These are phyloP conservation scores for Sporothrix euskadiensis DNA, from an alignment of 2,329 filamentous ascomycete genomes.

Conservation along the genomic window DNA sequence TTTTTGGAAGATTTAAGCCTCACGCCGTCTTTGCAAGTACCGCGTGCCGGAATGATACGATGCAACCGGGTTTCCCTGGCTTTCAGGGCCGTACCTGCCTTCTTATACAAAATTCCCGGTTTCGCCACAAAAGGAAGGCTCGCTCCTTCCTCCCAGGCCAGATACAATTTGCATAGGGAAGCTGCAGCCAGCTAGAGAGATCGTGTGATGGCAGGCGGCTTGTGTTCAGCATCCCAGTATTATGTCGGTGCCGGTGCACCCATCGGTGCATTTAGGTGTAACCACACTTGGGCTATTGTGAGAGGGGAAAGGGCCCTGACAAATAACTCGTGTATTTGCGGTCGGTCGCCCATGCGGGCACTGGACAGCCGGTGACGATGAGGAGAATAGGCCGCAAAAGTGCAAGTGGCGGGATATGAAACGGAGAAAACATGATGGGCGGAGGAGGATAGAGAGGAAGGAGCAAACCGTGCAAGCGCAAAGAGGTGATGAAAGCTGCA, in stretches of 20 bases:
- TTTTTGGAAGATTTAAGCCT: not conserved
- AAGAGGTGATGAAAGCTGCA: constrained; percentile 15
- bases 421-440: not conserved
- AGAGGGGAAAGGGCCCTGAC: not conserved
- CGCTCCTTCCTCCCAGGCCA: not conserved
- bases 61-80: not conserved
- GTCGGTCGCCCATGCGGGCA: not conserved
- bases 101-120: not conserved
- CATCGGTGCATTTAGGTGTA: constrained; percentile 12
- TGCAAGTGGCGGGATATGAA: not conserved
- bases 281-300: not conserved
- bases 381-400: not conserved
- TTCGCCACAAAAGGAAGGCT: not conserved
- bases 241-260: constrained; percentile 4
- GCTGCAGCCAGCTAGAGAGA: not conserved
- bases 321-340: constrained; percentile 7
- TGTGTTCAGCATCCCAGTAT: constrained; percentile 5
- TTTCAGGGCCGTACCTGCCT: not conserved
- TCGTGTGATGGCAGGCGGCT: not conserved
- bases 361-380: not conserved
- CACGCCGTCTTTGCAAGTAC: not conserved
- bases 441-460: constrained; percentile 2
- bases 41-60: not conserved
- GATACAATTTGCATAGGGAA: not conserved
- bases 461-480: not conserved